Conservation (phyloP, 2,329 filamentous ascomycete species). For the Fusarium coicis region DNA sequence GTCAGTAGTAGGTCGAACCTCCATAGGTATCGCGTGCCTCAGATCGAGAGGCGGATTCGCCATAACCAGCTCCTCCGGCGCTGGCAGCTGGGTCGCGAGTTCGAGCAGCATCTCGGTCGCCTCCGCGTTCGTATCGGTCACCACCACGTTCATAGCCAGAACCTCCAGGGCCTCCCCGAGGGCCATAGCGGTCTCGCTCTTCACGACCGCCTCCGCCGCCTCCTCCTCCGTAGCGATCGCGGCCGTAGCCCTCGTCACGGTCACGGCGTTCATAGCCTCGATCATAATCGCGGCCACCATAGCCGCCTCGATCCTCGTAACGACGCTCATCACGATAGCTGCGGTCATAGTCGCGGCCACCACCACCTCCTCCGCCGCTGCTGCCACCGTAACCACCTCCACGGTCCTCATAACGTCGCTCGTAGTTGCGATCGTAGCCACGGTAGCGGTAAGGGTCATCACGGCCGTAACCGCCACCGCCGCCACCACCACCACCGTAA, state of each 20-base stretch:
- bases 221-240: slow-evolving; percentile 52
- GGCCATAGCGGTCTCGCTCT: slow-evolving; percentile 57
- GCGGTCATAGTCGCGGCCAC: slow-evolving; percentile 61
- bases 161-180: slow-evolving; percentile 52
- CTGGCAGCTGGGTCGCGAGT: slow-evolving; percentile 53
- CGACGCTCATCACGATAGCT: slow-evolving; percentile 60
- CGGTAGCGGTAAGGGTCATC: slow-evolving; percentile 70
- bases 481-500: slow-evolving; percentile 58
- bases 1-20: slow-evolving; percentile 50
- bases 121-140: slow-evolving; percentile 60
- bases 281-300: slow-evolving; percentile 66
- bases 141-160: slow-evolving; percentile 57
- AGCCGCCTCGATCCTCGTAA: slow-evolving; percentile 57
- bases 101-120: slow-evolving; percentile 54
- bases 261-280: slow-evolving; percentile 65
- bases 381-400: slow-evolving; percentile 55
- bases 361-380: slow-evolving; percentile 43
- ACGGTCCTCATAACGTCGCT: slow-evolving; percentile 60
- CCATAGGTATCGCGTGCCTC: slow-evolving; percentile 58
- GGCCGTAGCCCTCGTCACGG: slow-evolving; percentile 53
- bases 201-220: slow-evolving; percentile 52
- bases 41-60: slow-evolving; percentile 55
- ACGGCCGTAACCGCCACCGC: slow-evolving; percentile 57
- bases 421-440: slow-evolving; percentile 56
- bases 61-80: slow-evolving; percentile 52